Evolutionary conservation across 2,329 filamentous ascomycete genomes (phyloP), one percentile per base, ranked within the genome.

Genomic region (Teratosphaeriaceae sp.): DNA sequence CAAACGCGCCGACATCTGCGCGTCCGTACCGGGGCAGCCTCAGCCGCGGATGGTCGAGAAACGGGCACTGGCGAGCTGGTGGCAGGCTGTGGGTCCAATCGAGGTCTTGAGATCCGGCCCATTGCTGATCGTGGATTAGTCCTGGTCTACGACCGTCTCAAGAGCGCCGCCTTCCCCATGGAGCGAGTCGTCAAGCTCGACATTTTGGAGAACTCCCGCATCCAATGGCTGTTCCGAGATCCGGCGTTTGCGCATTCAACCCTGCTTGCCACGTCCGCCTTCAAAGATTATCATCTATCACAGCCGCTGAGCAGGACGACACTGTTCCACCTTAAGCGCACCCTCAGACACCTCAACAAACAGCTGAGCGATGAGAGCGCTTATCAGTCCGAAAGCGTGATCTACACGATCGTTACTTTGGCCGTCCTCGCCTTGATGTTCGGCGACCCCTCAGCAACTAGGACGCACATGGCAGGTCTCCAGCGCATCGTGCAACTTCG

Each of bases 141-240:
- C 9, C 8, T 19, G 6, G 20, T 9, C 15, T 34, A 19, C 18
- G 12, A 34, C 18, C 5, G 15, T 9, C 8, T 15, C 8, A 34
- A 34, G 31, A 5, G 15, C 15, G 15, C 31, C 15, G 18, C 31
- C 5, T 34, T 34, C 15, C 31, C 31, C 3, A n/a, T 38, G 20
- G 19, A 38, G 21, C 12, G 15, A 8, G 3, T 6, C 4, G 19
- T 38, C 20, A 20, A 38, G 4, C 24, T 38, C 35, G 22, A 38
- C 12, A 16, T 12, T 12, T 3, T 16, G 4, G 35, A 38, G n/a
- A 13, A 15, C 8, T 7, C 7, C 19, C 24, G 16, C 20, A 20
- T 38, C 5, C 35, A 18, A 3, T 38, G 35, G 35, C n/a, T 38
- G 19, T 38, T 38, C 35, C 22, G n/a, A 11, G 18, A 38, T 13